These are phyloP conservation scores for Fusarium sp. DNA, from an alignment of 2,329 filamentous ascomycete species.

Conservation along the genomic window DNA sequence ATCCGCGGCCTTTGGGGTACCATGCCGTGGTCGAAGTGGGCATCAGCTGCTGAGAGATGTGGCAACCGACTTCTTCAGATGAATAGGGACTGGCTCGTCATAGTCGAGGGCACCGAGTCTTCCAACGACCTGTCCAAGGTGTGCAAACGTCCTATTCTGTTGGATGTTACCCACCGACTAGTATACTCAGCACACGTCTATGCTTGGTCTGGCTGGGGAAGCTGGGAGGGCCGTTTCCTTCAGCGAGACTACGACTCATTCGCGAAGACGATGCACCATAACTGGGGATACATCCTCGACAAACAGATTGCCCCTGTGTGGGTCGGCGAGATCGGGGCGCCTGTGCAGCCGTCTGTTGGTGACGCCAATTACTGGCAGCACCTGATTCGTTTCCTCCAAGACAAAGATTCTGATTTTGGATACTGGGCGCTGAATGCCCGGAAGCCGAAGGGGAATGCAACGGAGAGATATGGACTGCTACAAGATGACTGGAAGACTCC, in stretches of 20 bases:
- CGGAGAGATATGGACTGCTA: slow-evolving; percentile 69
- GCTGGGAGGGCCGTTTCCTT: slow-evolving; percentile 66
- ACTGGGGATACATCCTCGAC: slow-evolving; percentile 72
- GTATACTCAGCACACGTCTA: slow-evolving; percentile 77
- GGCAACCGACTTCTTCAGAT: slow-evolving; percentile 68
- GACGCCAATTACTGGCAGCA: slow-evolving; percentile 74
- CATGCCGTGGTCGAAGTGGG: slow-evolving; percentile 73
- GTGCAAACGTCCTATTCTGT: slow-evolving; percentile 62
- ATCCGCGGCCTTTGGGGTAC: slow-evolving; percentile 75
- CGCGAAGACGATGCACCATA: slow-evolving; percentile 67
- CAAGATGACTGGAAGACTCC: slow-evolving; percentile 72
- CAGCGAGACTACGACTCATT: slow-evolving; percentile 71
- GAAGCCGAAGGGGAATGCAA: slow-evolving; percentile 66
- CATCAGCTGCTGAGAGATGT: slow-evolving; percentile 69
- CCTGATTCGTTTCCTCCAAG: slow-evolving; percentile 66
- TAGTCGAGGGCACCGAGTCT: slow-evolving; percentile 74
- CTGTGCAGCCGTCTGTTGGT: slow-evolving; percentile 60
- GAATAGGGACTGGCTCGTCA: slow-evolving; percentile 71
- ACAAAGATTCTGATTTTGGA: slow-evolving; percentile 70
- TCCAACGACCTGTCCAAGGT: slow-evolving; percentile 71
- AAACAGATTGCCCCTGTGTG: slow-evolving; percentile 64
- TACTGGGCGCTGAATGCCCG: slow-evolving; percentile 77
- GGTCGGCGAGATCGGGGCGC: slow-evolving; percentile 74
- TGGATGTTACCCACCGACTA: slow-evolving; percentile 63
- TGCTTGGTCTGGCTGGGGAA: slow-evolving; percentile 76